phyloP scores from a whole-genome alignment of 1,284 basidiomycete genomes.

The Marasmius oreades region DNA sequence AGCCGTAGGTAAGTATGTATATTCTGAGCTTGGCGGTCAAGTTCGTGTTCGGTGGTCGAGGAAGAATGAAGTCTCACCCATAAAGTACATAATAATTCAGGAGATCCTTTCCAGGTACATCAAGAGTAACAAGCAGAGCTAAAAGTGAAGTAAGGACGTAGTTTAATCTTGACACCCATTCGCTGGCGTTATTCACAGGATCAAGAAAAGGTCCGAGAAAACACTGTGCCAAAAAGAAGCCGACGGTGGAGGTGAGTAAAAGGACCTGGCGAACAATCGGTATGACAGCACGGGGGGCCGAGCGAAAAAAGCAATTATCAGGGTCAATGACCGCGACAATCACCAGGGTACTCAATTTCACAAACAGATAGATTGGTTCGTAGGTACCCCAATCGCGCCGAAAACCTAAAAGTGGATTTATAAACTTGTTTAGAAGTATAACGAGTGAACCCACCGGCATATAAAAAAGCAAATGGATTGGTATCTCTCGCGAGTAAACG shows the following conservation, averaged over 20 bases:
- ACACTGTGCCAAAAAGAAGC: slow-evolving; percentile 63
- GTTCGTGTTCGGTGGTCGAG: not conserved
- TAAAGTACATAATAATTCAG: slow-evolving; percentile 62
- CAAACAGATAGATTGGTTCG: slow-evolving; percentile 57
- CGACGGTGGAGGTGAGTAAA: slow-evolving; percentile 55
- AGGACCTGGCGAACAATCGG: slow-evolving; percentile 61
- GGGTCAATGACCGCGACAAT: slow-evolving; percentile 65
- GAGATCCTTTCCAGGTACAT: slow-evolving; percentile 51
- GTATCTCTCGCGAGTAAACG: slow-evolving; percentile 61
- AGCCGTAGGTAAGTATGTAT: slow-evolving; percentile 64
- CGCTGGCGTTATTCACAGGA: slow-evolving; percentile 73
- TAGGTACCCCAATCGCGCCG: slow-evolving; percentile 67
- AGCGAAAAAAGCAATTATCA: slow-evolving; percentile 74
- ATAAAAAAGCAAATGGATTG: slow-evolving; percentile 72
- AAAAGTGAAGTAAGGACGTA: slow-evolving; percentile 65
- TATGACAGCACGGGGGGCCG: slow-evolving; percentile 45
- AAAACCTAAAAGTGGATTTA: slow-evolving; percentile 43
- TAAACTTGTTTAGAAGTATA: not conserved
- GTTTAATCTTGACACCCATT: slow-evolving; percentile 70
- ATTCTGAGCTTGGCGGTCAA: slow-evolving; percentile 37
- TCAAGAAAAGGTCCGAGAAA: slow-evolving; percentile 65
- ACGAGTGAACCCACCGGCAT: slow-evolving; percentile 46
- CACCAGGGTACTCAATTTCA: slow-evolving; percentile 68
- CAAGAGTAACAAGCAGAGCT: slow-evolving; percentile 55
- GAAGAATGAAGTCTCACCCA: slow-evolving; percentile 38